Base-by-base conservation (phyloP, 306 rosid species). In the Abrus pulchellus region DNA sequence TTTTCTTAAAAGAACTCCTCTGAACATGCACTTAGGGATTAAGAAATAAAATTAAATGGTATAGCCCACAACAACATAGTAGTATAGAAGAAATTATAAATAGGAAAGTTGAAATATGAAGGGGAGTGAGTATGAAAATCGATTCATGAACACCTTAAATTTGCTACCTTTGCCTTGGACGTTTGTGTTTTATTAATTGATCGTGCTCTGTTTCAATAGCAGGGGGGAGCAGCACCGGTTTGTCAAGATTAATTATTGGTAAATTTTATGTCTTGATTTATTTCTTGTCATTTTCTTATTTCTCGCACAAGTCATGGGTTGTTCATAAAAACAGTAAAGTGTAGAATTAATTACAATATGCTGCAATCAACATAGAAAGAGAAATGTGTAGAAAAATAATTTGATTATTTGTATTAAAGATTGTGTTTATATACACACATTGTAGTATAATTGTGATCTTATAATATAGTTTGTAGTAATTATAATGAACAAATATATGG, bases 171-270 rank as follows among this genome's bases (percentile, higher is more conserved):
- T 62, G 4, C 45, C 68, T 33, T 59, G 10, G 3, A 43, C 57
- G 11, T 34, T 9, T 7, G 48, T 20, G 60, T 10, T 84, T 69
- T 54, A 64, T 38, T 72, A 36, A 44, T 57, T 41, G 49, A 63
- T 50, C 60, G 7, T 79, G 64, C 11, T 70, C 62, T 76, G 67
- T 76, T 77, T 85, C 4, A 27, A 6, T 57, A 50, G 27, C 85
- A 76, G 88, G 83, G 32, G 74, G 45, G 48, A 72, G 72, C 72
- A 76, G 61, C n/a, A 27, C 7, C 40, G 52, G 66, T 54, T 85
- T 81, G 38, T 56, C 83, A 70, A 80, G 30, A 32, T 78, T 30
- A 30, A 47, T 3, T 53, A 76, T 70, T 5, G 88, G 87, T 84
- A 80, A 12, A 62, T n/a, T 54, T 28, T 38, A 9, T 63, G 59